These are phyloP conservation scores for Patellifolia procumbens DNA, from an alignment of 179 eudicot genomes.

Conservation along the genomic window DNA sequence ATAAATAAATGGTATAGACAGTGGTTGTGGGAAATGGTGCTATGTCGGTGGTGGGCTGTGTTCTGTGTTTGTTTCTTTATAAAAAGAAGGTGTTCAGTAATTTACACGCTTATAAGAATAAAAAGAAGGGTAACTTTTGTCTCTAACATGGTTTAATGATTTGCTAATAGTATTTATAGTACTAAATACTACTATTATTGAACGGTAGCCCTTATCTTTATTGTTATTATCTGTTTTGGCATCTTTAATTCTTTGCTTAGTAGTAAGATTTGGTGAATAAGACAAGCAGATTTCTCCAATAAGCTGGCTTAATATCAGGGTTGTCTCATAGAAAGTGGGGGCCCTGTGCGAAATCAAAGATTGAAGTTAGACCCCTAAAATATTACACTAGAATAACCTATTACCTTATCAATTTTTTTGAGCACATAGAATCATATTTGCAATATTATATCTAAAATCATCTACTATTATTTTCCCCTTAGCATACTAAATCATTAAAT, in stretches of 20 bases:
- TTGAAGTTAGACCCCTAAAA: no score
- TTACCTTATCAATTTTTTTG: no score
- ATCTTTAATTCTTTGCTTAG: slow-evolving; percentile 11
- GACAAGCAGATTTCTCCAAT: slow-evolving; percentile 30
- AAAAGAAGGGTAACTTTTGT: slow-evolving; percentile 2
- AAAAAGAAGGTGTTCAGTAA: not conserved
- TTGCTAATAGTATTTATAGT: slow-evolving; percentile 8
- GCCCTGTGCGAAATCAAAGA: no score
- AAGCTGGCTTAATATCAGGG: slow-evolving; percentile 10
- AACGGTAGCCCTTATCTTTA: slow-evolving; percentile 17
- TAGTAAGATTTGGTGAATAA: not conserved
- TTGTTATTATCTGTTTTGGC: slow-evolving; percentile 1
- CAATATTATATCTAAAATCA: no score
- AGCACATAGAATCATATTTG: no score
- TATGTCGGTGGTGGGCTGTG: slow-evolving; percentile 19
- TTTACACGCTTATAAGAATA: not conserved
- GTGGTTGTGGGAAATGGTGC: slow-evolving; percentile 20
- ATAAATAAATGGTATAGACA: not conserved
- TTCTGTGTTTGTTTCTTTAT: not conserved
- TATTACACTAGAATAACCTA: no score
- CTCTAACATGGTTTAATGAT: slow-evolving; percentile 34
- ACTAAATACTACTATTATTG: not conserved
- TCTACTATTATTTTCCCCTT: no score
- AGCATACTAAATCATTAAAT: no score
- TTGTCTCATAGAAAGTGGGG: no score